These are phyloP conservation scores for Mallotus nudiflorus DNA, from an alignment of 345 rosid genomes.

Conservation along the genomic window DNA sequence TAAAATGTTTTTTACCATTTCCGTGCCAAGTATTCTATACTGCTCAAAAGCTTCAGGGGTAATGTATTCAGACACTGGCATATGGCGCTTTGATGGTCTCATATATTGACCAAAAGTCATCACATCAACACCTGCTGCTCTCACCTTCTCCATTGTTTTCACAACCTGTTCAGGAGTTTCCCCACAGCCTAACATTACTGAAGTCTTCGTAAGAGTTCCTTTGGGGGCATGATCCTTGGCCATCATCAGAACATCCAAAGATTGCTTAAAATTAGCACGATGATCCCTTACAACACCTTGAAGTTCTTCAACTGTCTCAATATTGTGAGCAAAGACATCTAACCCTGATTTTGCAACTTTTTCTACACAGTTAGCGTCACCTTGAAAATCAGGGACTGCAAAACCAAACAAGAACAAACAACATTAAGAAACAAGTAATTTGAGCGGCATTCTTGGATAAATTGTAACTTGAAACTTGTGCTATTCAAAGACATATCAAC, in stretches of 20 bases:
- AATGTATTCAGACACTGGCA: conserved; percentile 93
- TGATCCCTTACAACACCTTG: conserved; percentile 82
- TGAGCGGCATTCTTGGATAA: neutral
- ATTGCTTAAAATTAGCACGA: conserved; percentile 97
- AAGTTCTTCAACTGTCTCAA: conserved; percentile 97
- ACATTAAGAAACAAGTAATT: neutral
- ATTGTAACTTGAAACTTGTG: neutral
- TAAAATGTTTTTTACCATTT: conserved; percentile 59
- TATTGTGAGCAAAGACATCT: conserved; percentile 94
- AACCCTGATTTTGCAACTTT: conserved; percentile 85
- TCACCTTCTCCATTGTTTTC: conserved; percentile 90
- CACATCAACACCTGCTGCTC: conserved; percentile 97
- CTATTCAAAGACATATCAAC: neutral
- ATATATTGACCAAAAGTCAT: conserved; percentile 98
- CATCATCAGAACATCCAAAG: conserved; percentile 82
- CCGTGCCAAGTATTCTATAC: conserved; percentile 81
- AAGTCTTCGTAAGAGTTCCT: conserved; percentile 90
- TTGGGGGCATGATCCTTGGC: conserved; percentile 75
- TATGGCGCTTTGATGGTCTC: conserved; percentile 98
- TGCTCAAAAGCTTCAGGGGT: conserved; percentile 93
- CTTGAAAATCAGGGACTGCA: conserved; percentile 96
- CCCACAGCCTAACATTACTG: conserved; percentile 96
- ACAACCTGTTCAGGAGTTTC: conserved; percentile 96
- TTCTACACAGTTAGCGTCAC: conserved; percentile 73
- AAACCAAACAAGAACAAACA: conserved; percentile 13